Percentiles rank a stretch among this genome's conserved stretches.
Conservation (phyloP, 2,329 filamentous ascomycete genomes). For the Fusarium temperatum region DNA sequence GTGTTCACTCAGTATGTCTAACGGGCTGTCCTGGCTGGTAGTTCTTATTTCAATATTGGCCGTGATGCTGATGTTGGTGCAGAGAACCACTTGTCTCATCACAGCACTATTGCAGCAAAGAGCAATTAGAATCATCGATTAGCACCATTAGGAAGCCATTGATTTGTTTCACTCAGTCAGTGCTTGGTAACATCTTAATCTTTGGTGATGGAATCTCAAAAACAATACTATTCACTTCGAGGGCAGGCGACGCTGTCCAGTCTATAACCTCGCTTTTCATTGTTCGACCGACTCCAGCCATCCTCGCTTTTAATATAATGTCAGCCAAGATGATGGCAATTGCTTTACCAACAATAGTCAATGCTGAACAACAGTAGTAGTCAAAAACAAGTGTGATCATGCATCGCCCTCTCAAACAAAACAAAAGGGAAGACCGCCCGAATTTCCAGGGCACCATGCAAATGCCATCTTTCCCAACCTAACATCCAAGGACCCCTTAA, state of each 20-base stretch:
- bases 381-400: not conserved
- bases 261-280: slow-evolving; percentile 38
- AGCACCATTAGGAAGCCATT: not conserved
- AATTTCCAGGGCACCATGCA: slow-evolving; percentile 24
- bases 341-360: not conserved
- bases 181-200: slow-evolving; percentile 16
- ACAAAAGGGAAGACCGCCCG: not conserved
- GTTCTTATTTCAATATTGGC: not conserved
- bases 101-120: not conserved
- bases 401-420: not conserved
- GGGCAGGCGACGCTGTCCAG: slow-evolving; percentile 21
- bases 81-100: not conserved
- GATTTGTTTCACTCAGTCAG: not conserved
- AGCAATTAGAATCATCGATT: not conserved
- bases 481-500: slow-evolving; percentile 13
- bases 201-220: slow-evolving; percentile 3
- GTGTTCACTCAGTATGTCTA: not conserved
- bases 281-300: slow-evolving; percentile 30
- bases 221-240: not conserved
- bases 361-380: slow-evolving; percentile 7
- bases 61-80: not conserved
- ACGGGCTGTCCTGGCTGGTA: not conserved
- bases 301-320: slow-evolving; percentile 26
- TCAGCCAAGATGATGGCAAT: not conserved
- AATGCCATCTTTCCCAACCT: slow-evolving; percentile 34